A percentile compares a stretch with the other conserved stretches of the same genome.
Evolutionary conservation across 306 rosid genomes (phyloP).

Genomic region (Cicer cuneatum): DNA sequence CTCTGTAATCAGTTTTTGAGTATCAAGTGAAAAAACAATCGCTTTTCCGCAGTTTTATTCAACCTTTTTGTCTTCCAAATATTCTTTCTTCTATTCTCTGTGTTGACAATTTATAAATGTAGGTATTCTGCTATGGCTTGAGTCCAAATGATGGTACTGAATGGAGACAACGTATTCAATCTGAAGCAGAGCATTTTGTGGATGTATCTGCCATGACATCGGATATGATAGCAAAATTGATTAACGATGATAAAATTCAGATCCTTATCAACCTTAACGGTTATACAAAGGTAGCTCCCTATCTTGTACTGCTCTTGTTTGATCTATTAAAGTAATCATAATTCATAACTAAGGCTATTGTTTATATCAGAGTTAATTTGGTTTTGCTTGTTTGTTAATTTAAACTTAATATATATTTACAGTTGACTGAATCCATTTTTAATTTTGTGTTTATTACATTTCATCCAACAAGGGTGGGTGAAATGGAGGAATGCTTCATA

Average conservation of each 20-base stretch:
- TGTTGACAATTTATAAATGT: constrained; percentile 32
- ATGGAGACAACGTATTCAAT: constrained; percentile 93
- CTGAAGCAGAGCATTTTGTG: constrained; percentile 88
- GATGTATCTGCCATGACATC: constrained; percentile 95
- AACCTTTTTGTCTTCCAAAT: constrained; percentile 1
- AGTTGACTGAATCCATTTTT: background rate
- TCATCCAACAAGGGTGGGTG: background rate
- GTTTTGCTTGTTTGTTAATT: constrained; percentile 6
- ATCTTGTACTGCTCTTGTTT: background rate
- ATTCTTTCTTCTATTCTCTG: background rate
- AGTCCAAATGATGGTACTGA: constrained; percentile 92
- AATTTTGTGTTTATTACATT: background rate
- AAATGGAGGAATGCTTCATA: constrained; percentile 10
- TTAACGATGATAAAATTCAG: constrained; percentile 84
- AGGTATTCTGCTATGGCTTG: constrained; percentile 97
- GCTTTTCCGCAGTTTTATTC: too few relatives aligned
- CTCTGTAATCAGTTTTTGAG: too few relatives aligned
- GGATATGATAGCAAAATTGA: constrained; percentile 87
- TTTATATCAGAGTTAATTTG: background rate
- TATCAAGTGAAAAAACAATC: too few relatives aligned
- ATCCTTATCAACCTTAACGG: constrained; percentile 94
- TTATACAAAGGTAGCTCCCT: constrained; percentile 79
- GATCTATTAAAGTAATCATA: background rate
- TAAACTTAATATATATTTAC: background rate
- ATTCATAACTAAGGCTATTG: background rate